Evolutionary conservation across 176 grass and related monocot species (phyloP).

Genomic region (Oryza officinalis): DNA sequence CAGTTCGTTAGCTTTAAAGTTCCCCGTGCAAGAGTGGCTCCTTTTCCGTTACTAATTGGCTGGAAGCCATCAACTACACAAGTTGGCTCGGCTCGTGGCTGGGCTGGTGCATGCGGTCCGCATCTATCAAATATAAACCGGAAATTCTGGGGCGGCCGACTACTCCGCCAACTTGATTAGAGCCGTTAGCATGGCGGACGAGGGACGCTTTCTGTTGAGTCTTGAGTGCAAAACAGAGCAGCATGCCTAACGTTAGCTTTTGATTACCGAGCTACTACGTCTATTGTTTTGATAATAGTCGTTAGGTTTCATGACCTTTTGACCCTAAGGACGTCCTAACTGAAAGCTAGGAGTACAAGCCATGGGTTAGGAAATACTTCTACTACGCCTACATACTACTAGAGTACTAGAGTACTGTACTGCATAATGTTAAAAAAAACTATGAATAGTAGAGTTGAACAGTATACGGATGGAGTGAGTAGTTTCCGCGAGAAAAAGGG

Average conservation of each 20-base stretch:
- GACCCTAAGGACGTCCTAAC: not conserved
- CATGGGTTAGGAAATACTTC: not conserved
- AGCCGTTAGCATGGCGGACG: not conserved
- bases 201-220: not conserved
- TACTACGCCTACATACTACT: not conserved
- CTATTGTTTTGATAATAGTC: not conserved
- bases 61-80: not conserved
- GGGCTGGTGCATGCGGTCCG: no score
- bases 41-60: not conserved
- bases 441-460: not conserved
- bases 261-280: conserved; percentile 5
- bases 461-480: not conserved
- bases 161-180: not conserved
- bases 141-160: not conserved
- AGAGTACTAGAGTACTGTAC: not conserved
- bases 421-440: not conserved
- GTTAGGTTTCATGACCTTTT: not conserved
- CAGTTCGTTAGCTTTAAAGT: not conserved
- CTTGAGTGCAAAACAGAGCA: not conserved
- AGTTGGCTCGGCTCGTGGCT: not conserved
- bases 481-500: not conserved
- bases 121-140: not conserved
- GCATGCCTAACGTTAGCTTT: not conserved
- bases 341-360: not conserved
- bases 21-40: not conserved